Conservation (phyloP, 2,329 filamentous ascomycete species). For the Trichoderma koningiopsis region DNA sequence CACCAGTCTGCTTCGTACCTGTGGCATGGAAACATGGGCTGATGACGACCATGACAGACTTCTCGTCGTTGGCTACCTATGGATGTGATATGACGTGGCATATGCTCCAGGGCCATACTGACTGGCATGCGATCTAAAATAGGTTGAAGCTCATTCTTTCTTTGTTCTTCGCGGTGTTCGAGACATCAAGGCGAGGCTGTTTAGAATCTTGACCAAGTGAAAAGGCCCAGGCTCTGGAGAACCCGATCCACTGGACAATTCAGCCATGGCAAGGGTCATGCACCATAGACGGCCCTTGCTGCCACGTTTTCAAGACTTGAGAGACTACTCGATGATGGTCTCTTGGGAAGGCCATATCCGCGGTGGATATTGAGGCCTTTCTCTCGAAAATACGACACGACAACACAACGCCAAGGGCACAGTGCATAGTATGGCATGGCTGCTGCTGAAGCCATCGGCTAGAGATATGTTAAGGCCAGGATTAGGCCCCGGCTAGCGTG, state of each 20-base stretch:
- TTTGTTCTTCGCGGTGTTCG: neutral
- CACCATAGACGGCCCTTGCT: neutral
- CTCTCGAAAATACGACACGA: neutral
- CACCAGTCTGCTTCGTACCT: neutral
- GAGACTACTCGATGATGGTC: neutral
- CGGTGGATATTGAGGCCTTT: neutral
- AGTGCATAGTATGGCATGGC: neutral
- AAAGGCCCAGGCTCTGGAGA: neutral
- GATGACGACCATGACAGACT: neutral
- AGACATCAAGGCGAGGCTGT: neutral
- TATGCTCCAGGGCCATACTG: neutral
- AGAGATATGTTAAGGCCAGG: slow-evolving; percentile 6
- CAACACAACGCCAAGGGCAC: neutral
- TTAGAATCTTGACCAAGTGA: neutral
- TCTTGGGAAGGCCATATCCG: slow-evolving; percentile 2
- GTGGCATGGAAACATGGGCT: neutral
- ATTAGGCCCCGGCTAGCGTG: slow-evolving; percentile 18
- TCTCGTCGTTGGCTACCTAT: neutral
- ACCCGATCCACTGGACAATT: neutral
- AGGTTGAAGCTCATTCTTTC: neutral
- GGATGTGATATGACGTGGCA: neutral
- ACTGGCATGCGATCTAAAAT: neutral
- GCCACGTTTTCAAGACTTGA: neutral
- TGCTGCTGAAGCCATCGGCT: slow-evolving; percentile 1
- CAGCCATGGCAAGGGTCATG: neutral